phyloP scores from a whole-genome alignment of 1,284 basidiomycete genomes.

The Ustilago lituana region DNA sequence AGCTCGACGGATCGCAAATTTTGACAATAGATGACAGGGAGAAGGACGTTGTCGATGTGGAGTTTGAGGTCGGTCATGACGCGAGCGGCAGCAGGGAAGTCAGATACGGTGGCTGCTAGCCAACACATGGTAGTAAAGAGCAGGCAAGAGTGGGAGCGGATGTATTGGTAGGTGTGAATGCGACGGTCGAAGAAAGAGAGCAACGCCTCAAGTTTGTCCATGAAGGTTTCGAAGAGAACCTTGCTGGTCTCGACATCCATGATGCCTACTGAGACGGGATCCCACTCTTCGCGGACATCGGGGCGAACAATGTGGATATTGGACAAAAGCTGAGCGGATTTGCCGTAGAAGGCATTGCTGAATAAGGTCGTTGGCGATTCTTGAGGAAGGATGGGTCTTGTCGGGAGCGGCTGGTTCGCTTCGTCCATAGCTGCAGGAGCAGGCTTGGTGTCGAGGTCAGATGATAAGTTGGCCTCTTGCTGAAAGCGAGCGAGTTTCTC shows the following conservation, averaged over 20 bases:
- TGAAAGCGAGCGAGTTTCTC: constrained; percentile 35
- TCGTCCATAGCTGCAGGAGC: not conserved
- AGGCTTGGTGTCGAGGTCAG: constrained; percentile 1
- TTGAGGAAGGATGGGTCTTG: constrained; percentile 12
- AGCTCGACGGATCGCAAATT: constrained; percentile 47
- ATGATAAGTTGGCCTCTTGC: constrained; percentile 14
- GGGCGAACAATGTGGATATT: constrained; percentile 29
- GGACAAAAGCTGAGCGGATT: constrained; percentile 30
- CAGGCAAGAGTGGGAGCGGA: constrained; percentile 30
- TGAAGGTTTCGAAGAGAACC: constrained; percentile 36
- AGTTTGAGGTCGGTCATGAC: constrained; percentile 27
- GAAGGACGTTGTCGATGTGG: constrained; percentile 38
- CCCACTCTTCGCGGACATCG: constrained; percentile 31
- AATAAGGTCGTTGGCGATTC: constrained; percentile 34
- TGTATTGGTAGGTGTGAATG: constrained; percentile 39
- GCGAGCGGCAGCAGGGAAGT: constrained; percentile 23
- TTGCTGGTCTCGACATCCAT: constrained; percentile 28
- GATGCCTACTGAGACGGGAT: constrained; percentile 29
- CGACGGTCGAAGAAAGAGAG: constrained; percentile 44
- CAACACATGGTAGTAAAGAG: constrained; percentile 47
- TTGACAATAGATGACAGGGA: constrained; percentile 41
- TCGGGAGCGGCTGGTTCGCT: not conserved
- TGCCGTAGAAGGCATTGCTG: constrained; percentile 35
- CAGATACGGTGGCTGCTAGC: constrained; percentile 33
- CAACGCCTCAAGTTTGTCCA: constrained; percentile 33